phyloP scores from a whole-genome alignment of 2,329 filamentous ascomycete species.

The Neospermospora avenae region DNA sequence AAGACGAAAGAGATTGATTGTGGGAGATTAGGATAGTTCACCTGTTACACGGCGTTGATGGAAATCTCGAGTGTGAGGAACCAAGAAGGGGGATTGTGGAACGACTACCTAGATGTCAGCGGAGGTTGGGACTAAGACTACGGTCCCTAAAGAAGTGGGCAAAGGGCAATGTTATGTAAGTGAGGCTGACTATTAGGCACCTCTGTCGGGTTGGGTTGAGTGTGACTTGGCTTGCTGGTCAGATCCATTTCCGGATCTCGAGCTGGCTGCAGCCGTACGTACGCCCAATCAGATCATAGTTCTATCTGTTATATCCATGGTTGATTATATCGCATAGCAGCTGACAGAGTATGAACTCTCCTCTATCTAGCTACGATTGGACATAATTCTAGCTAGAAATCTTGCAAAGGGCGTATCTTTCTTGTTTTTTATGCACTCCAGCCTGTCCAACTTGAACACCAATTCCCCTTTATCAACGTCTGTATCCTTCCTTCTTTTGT shows the following conservation, averaged over 20 bases:
- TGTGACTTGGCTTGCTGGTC: no score
- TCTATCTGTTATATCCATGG: not conserved
- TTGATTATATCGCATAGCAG: not conserved
- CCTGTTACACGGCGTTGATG: slow-evolving; percentile 4
- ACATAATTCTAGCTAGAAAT: not conserved
- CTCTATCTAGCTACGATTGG: not conserved
- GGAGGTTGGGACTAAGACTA: not conserved
- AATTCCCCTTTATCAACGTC: not conserved
- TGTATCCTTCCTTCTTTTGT: not conserved
- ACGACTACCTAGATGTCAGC: not conserved
- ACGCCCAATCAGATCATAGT: not conserved
- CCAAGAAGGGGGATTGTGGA: not conserved
- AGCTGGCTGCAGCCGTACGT: no score
- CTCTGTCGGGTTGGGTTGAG: no score
- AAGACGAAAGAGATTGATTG: not conserved
- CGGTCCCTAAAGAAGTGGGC: not conserved
- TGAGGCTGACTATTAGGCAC: not conserved
- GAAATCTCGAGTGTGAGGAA: not conserved
- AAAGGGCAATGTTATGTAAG: not conserved
- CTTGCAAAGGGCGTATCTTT: not conserved
- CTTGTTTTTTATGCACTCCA: not conserved
- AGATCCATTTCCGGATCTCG: no score
- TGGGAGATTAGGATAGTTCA: not conserved
- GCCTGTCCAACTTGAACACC: not conserved
- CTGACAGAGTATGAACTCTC: not conserved